Base-by-base conservation (phyloP, 2,329 filamentous ascomycete species). In the Hypoxylon sp. region DNA sequence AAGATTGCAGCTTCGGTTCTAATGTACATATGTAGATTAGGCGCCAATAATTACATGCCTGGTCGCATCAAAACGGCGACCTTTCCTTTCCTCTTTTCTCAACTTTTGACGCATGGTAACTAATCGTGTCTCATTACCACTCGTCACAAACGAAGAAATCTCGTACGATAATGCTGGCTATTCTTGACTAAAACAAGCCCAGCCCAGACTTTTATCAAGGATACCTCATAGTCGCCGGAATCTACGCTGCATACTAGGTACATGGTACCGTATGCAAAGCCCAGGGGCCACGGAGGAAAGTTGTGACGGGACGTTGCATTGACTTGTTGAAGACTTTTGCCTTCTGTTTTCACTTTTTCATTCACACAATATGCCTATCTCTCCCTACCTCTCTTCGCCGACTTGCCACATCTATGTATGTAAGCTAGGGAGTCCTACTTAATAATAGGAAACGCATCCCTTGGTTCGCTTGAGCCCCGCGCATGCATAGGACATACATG, bases 261-360 rank as follows among this genome's bases (percentile, higher is more conserved):
- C 43, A 21, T 52, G 41, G 41, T 63, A 63, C 43, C 19, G 32
- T 38, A 66, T 68, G 65, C 63, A 70, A 43, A 55, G 45, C 55
- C 48, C 38, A 67, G 70, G 70, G 63, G 59, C 23, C 46, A 58
- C 50, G 62, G 58, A 67, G 48, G 23, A 65, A 67, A 36, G 48
- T 59, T 53, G 43, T 53, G 49, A 63, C 59, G 67, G 28, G 67
- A 65, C 57, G 70, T 70, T 67, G 64, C 69, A 72, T 69, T 46
- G n/a, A 30, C 49, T 41, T 56, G 34, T 63, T 17, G 38, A 50
- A 49, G 41, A 60, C 28, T 30, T 23, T 55, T 46, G 10, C 48
- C 38, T 17, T 63, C 45, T 34, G 36, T 51, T 60, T 7, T 53
- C 14, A 10, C 60, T 23, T 46, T 21, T 57, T 38, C 38, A 32